These are phyloP conservation scores for Cercospora zeina DNA, from an alignment of 2,329 filamentous ascomycete species.

Conservation along the genomic window DNA sequence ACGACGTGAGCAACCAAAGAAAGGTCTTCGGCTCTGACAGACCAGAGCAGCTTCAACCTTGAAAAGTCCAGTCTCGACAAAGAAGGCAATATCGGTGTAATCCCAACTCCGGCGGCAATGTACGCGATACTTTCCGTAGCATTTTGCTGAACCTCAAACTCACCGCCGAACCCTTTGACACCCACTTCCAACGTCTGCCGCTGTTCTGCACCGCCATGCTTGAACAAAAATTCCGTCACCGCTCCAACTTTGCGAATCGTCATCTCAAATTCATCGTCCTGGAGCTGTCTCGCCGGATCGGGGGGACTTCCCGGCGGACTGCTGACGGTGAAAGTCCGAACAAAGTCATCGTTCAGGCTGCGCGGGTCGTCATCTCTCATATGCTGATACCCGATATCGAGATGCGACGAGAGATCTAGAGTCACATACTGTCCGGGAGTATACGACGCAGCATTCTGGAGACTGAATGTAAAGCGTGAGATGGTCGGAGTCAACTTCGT, in stretches of 20 bases:
- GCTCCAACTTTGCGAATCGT: slow-evolving; percentile 69
- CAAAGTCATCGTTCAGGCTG: slow-evolving; percentile 79
- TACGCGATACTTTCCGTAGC: slow-evolving; percentile 56
- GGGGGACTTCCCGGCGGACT: slow-evolving; percentile 52
- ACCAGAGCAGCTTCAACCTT: slow-evolving; percentile 66
- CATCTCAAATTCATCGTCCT: slow-evolving; percentile 63
- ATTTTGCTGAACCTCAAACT: slow-evolving; percentile 48
- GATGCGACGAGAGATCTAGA: slow-evolving; percentile 67
- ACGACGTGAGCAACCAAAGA: slow-evolving; percentile 63
- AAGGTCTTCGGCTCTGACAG: slow-evolving; percentile 61
- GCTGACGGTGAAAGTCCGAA: slow-evolving; percentile 80
- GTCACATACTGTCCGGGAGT: slow-evolving; percentile 75
- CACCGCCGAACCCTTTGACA: slow-evolving; percentile 72
- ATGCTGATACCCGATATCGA: slow-evolving; percentile 74
- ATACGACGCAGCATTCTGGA: slow-evolving; percentile 53
- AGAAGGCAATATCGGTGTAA: slow-evolving; percentile 70
- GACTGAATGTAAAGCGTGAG: slow-evolving; percentile 62
- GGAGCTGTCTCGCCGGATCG: slow-evolving; percentile 29
- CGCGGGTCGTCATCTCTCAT: slow-evolving; percentile 80
- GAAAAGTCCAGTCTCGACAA: slow-evolving; percentile 45
- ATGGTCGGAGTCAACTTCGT: slow-evolving; percentile 65
- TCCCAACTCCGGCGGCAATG: slow-evolving; percentile 76
- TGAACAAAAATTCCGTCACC: slow-evolving; percentile 66
- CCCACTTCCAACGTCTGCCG: slow-evolving; percentile 59
- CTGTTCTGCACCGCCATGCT: slow-evolving; percentile 31